phyloP scores from a whole-genome alignment of 371 early-diverging fungal species.

The Catenaria anguillulae region DNA sequence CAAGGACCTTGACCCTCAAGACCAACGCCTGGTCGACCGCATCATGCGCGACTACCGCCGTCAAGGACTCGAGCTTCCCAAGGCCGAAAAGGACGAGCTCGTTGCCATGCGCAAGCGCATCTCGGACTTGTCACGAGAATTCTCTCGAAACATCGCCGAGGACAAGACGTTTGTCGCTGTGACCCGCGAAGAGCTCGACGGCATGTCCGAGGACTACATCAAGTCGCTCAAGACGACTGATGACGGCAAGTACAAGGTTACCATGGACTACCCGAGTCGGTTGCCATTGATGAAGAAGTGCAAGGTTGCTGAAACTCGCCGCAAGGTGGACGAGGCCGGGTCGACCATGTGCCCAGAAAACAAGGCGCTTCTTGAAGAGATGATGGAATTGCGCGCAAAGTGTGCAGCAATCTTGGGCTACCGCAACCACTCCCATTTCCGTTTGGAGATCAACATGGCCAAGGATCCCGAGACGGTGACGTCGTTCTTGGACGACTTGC shows the following conservation, averaged over 20 bases:
- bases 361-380: conserved; percentile 34
- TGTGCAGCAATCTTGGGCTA: conserved; percentile 46
- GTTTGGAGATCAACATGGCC: conserved; percentile 72
- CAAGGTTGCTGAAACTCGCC: conserved; percentile 43
- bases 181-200: conserved; percentile 51
- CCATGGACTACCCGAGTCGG: conserved; percentile 39
- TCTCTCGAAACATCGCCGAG: conserved; percentile 45
- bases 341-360: conserved; percentile 45
- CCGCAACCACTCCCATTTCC: conserved; percentile 51
- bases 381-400: conserved; percentile 8
- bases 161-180: conserved; percentile 25
- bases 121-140: conserved; percentile 46
- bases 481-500: conserved; percentile 52
- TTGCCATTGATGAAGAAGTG: conserved; percentile 35
- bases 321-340: conserved; percentile 29
- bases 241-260: conserved; percentile 44
- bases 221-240: conserved; percentile 28
- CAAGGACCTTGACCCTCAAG: conserved; percentile 25
- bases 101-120: conserved; percentile 46
- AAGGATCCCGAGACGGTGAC: conserved; percentile 50
- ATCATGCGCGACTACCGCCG: conserved; percentile 43
- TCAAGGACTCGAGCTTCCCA: conserved; percentile 48
- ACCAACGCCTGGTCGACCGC: conserved; percentile 48
- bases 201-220: conserved; percentile 55
- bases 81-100: conserved; percentile 40